Base-by-base conservation (phyloP, 495 filamentous ascomycete species). In the Zalerion maritima region DNA sequence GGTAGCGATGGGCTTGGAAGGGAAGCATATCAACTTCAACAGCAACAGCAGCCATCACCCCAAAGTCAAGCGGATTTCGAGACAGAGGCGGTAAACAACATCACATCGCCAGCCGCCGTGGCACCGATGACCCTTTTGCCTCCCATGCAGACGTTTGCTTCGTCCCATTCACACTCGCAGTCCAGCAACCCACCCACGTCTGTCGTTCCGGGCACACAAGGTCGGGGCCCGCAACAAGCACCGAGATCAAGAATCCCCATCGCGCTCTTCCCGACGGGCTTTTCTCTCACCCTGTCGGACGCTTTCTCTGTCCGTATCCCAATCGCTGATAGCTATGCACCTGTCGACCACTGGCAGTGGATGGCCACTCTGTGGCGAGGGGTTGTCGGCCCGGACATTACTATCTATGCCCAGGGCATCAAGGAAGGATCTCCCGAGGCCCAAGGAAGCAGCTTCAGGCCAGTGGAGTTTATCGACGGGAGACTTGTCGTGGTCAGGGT, bases 331-430 rank as follows among this genome's bases (percentile, higher is more conserved):
- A 60, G 70, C 2, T 93, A 92, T 47, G 67, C 69, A 1, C 75
- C 81, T 0, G 59, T 81, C 17, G 84, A 97, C 44, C 89, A 97
- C 48, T 97, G 89, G 89, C 84, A 94, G 53, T 94, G 89, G 89
- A 82, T 87, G 62, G 89, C 87, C 16, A 89, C 81, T 28, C 65
- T 94, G 2, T 97, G 87, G 87, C 75, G 86, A 1, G 79, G 81
- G 1, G 79, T 81, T 29, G 67, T 87, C 0, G 85, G 82, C 0
- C 71, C 86, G 0, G 89, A 97, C 54, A 61, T 94, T 35, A 92
- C 83, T 0, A 67, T 97, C 13, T 87, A 71, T 38, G 65, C 76
- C 20, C 55, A 58, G 35, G 34, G 28, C 11, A 22, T 40, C 17
- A 33, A 17, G n/a, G 34, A 29, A 11, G 30, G 33, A 9, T 21